Conservation (phyloP, 768 basidiomycete species). For the Tylopilus rubrobrunneus region DNA sequence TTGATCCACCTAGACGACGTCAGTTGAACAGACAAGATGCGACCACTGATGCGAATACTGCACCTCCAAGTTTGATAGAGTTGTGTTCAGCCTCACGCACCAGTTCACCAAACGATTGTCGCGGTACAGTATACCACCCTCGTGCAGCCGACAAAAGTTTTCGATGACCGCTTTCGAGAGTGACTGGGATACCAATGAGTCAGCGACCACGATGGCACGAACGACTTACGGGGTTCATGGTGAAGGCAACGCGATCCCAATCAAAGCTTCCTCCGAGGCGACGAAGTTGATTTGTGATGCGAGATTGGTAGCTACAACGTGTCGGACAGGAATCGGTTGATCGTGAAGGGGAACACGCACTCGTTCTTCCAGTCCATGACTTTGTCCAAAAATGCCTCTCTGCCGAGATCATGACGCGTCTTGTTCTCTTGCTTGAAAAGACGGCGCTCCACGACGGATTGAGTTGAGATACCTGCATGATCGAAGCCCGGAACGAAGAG, state of each 20-base stretch:
- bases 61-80: conserved; percentile 95
- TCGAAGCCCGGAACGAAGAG: conserved; percentile 95
- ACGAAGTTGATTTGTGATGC: conserved; percentile 85
- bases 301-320: conserved; percentile 73
- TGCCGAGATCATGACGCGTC: conserved; percentile 91
- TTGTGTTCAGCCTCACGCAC: conserved; percentile 95
- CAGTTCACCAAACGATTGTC: conserved; percentile 97
- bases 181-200: conserved; percentile 35
- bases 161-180: conserved; percentile 87
- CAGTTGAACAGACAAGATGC: too few species aligned
- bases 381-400: conserved; percentile 84
- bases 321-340: background rate
- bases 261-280: conserved; percentile 92
- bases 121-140: conserved; percentile 89
- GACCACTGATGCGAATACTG: conserved; percentile 2
- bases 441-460: conserved; percentile 94
- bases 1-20: conserved; percentile 71
- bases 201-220: background rate
- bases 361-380: conserved; percentile 98
- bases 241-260: conserved; percentile 93
- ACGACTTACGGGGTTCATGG: conserved; percentile 77
- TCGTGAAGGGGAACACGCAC: conserved; percentile 44
- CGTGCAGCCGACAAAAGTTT: conserved; percentile 86
- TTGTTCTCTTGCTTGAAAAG: conserved; percentile 77
- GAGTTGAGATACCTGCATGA: conserved; percentile 97